Evolutionary conservation across 805 yeast genomes (phyloP), one percentile per base, ranked within the genome.

Genomic region (Starmerella asiatica): DNA sequence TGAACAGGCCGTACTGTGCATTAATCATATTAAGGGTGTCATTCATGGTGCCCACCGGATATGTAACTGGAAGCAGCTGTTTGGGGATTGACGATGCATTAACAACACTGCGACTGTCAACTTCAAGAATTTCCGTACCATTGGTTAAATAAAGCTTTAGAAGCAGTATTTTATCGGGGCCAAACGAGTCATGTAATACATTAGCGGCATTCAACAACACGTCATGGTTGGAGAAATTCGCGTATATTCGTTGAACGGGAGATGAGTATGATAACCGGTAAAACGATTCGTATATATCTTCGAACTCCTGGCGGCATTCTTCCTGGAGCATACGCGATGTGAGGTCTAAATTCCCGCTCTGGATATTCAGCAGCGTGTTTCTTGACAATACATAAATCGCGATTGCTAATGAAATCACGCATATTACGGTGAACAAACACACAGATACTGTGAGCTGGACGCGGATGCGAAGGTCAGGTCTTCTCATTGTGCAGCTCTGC

Each of bases 401-500:
- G 17, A 80, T 64, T 5, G 91, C 85, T 33, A 85, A 60, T 2
- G 82, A 74, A 21, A 79, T 65, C 35, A 85, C 64, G 1, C 93
- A 80, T 38, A 77, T 61, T 29, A 79, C 61, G 9, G 88, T 76
- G 29, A 81, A 78, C 39, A 77, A 60, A 39, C 79, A 64, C 46
- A 82, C 93, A 23, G 82, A 61, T 4, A 72, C 68, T 37, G 80
- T 76, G 37, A 83, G 71, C 62, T 83, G 93, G 19, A 83, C 75
- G 51, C 84, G 62, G 42, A 83, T 74, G 32, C 88, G 79, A 33
- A 83, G 63, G 24, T 53, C 49, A 3, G 56, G 51, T 23, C 50
- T 43, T 32, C 53, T 39, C 47, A 43, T 40, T 17, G 8, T 16
- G 15, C 15, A 21, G 17, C 12, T 21, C 21, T 9, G 21, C n/a